A percentile compares a stretch with the other conserved stretches of the same genome.
phyloP scores from a whole-genome alignment of 345 rosid genomes.

The Populus alba region DNA sequence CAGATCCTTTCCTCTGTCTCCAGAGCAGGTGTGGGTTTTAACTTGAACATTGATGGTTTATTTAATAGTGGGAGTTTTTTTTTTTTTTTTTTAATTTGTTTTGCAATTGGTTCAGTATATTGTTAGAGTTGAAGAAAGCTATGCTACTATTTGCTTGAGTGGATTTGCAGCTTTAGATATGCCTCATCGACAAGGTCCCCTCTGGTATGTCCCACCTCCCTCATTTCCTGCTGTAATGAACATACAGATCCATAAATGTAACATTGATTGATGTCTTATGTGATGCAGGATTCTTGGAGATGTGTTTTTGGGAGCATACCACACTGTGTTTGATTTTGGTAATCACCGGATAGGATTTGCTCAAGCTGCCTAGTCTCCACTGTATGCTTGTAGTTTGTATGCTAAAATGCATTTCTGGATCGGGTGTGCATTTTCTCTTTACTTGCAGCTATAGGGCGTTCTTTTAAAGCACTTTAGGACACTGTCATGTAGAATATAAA shows the following conservation, averaged over 20 bases:
- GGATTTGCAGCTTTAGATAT: conserved; percentile 47
- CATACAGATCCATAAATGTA: not conserved
- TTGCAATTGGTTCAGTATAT: conserved; percentile 36
- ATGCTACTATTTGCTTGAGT: conserved; percentile 43
- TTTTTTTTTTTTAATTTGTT: not conserved
- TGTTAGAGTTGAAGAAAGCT: conserved; percentile 32
- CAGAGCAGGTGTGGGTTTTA: conserved; percentile 39
- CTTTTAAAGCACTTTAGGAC: not conserved
- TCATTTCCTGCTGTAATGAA: not conserved
- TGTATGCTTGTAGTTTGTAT: not conserved
- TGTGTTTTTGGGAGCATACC: conserved; percentile 54
- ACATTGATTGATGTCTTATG: not conserved
- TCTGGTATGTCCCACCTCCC: conserved; percentile 33
- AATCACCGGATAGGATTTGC: conserved; percentile 56
- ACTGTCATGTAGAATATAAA: not conserved
- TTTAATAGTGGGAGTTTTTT: not conserved
- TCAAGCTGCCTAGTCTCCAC: conserved; percentile 25
- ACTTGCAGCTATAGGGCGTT: not conserved
- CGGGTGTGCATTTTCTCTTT: not conserved
- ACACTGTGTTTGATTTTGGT: conserved; percentile 54
- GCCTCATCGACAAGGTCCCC: conserved; percentile 54
- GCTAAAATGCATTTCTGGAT: not conserved
- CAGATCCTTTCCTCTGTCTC: conserved; percentile 42
- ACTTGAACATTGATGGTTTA: not conserved
- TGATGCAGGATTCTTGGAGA: conserved; percentile 60